A percentile compares a stretch with the other conserved stretches of the same genome.
Conservation (phyloP, 2,329 filamentous ascomycete genomes). For the Aspergillus sclerotialis region DNA sequence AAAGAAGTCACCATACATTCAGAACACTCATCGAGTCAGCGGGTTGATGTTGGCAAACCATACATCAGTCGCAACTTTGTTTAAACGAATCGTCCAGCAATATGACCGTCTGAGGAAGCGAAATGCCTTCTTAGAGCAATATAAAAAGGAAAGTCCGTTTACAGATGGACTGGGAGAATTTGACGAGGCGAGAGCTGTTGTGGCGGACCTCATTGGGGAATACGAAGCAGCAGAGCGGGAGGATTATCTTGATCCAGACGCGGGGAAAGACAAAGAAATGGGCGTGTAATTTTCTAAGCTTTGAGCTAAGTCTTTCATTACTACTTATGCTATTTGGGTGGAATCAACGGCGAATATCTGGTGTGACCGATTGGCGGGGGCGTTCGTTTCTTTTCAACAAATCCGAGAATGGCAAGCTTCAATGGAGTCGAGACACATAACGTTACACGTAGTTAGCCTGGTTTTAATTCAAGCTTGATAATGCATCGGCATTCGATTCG, state of each 20-base stretch:
- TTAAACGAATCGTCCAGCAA: slow-evolving; percentile 86
- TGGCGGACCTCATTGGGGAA: slow-evolving; percentile 83
- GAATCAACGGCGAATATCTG: slow-evolving; percentile 2
- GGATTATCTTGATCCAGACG: slow-evolving; percentile 76
- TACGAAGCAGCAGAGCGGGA: slow-evolving; percentile 92
- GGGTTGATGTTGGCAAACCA: slow-evolving; percentile 98
- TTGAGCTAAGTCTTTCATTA: slow-evolving; percentile 2
- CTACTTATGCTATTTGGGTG: slow-evolving; percentile 7
- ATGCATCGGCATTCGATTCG: not conserved
- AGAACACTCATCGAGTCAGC: slow-evolving; percentile 88
- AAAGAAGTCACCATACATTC: slow-evolving; percentile 92
- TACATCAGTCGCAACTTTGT: slow-evolving; percentile 91
- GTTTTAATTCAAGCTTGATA: not conserved
- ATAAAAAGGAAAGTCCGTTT: slow-evolving; percentile 94
- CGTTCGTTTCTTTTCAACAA: slow-evolving; percentile 3
- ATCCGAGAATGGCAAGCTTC: not conserved
- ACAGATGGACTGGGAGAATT: slow-evolving; percentile 88
- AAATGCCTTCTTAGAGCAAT: slow-evolving; percentile 92
- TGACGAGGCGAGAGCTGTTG: slow-evolving; percentile 87
- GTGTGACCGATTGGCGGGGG: slow-evolving; percentile 12
- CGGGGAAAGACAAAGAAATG: slow-evolving; percentile 38
- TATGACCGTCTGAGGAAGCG: slow-evolving; percentile 93
- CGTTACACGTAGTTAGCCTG: not conserved
- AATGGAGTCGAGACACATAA: not conserved
- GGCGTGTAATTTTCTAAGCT: slow-evolving; percentile 15